Evolutionary conservation across 2,329 filamentous ascomycete species (phyloP).

Genomic region (Apiospora koreana): DNA sequence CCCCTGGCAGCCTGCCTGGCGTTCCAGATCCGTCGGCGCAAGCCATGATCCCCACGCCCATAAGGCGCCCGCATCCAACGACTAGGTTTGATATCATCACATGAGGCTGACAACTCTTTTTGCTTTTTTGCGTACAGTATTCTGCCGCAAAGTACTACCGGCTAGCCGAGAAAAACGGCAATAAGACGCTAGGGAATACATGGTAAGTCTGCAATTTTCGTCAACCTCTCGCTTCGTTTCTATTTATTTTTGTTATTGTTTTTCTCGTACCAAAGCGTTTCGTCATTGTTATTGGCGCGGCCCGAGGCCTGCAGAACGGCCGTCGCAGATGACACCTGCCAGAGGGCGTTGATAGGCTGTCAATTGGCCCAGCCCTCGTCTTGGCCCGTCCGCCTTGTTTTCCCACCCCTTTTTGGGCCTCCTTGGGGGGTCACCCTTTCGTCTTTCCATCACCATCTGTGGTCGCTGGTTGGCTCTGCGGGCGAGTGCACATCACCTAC

Average conservation of each 20-base stretch:
- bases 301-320: conserved; percentile 18
- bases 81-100: conserved; percentile 16
- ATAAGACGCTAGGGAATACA: conserved; percentile 89
- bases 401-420: neutral
- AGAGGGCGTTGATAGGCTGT: conserved; percentile 36
- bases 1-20: neutral
- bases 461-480: neutral
- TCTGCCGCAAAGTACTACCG: conserved; percentile 88
- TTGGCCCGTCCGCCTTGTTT: conserved; percentile 28
- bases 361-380: conserved; percentile 20
- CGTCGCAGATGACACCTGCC: conserved; percentile 34
- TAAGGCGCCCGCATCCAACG: conserved; percentile 14
- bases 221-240: conserved; percentile 16
- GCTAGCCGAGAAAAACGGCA: conserved; percentile 83
- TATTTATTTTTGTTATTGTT: conserved; percentile 15
- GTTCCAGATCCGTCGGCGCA: neutral
- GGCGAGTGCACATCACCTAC: neutral
- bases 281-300: conserved; percentile 11
- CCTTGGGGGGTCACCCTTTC: neutral
- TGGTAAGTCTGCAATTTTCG: conserved; percentile 69
- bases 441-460: too few relatives aligned
- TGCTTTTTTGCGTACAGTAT: conserved; percentile 52
- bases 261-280: neutral
- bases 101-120: conserved; percentile 50
- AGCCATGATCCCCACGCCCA: conserved; percentile 15